Evolutionary conservation across 345 rosid species (phyloP).

Genomic region (thale cress (Arabidopsis thaliana)): DNA sequence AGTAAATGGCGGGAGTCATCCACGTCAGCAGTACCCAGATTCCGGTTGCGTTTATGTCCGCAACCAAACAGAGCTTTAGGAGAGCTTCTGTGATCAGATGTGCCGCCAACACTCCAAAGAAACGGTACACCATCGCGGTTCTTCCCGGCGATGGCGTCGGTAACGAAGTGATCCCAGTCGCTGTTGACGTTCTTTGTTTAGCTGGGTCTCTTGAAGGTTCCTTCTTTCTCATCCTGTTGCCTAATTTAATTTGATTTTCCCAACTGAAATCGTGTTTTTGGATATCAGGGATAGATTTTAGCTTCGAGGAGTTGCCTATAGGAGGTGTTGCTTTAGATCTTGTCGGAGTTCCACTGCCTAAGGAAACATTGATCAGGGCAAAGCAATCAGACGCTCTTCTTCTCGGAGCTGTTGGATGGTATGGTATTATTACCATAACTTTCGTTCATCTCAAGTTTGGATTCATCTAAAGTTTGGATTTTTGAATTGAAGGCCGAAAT

Average conservation of each 20-base stretch:
- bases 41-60: conserved; percentile 17
- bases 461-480: not conserved
- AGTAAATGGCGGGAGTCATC: conserved; percentile 15
- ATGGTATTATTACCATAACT: not conserved
- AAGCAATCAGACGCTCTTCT: conserved; percentile 39
- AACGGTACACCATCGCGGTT: conserved; percentile 33
- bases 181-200: conserved; percentile 21
- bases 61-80: conserved; percentile 7
- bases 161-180: conserved; percentile 37
- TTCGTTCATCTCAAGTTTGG: not conserved
- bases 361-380: conserved; percentile 35
- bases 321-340: conserved; percentile 40
- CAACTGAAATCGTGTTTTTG: not conserved
- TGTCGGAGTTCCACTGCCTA: conserved; percentile 29
- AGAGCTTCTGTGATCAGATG: conserved; percentile 18
- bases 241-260: not conserved
- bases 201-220: conserved; percentile 40
- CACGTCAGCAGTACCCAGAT: not conserved
- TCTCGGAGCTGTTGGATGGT: conserved; percentile 42
- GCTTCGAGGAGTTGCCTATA: conserved; percentile 29
- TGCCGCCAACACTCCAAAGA: conserved; percentile 17
- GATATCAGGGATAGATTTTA: conserved; percentile 17
- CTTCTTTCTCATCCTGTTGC: not conserved
- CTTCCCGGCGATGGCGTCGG: conserved; percentile 43
- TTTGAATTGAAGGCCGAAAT: conserved; percentile 26